Evolutionary conservation across 805 yeast genomes (phyloP), one percentile per base, ranked within the genome.

Genomic region (Starmerella bacillaris): DNA sequence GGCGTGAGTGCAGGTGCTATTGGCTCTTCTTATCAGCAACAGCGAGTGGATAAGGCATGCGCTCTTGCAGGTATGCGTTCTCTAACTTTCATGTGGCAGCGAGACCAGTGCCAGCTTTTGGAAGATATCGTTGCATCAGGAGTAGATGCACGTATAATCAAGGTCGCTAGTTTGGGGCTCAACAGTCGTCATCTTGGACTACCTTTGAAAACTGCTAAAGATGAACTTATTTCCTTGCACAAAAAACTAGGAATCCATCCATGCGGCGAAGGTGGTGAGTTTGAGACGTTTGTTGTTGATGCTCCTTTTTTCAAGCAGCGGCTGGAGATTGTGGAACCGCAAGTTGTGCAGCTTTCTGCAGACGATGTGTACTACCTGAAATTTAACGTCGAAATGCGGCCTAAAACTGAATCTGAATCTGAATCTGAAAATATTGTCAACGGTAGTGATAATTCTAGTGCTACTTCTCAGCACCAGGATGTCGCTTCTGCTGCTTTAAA

Each of bases 201-300:
- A 51, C 59, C 74, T 2, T 59, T 89, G 29, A 67, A 63, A 4
- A 67, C 78, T 41, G 59, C 76, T 43, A 67, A 65, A 37, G 77
- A 80, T 1, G 65, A 59, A 0, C 54, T 89, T 51, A 43, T 48
- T 4, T 37, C 35, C 9, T 58, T 84, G 40, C 76, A 83, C 51
- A 40, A 51, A 7, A 57, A 60, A 54, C 84, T 70, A 56, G 92
- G 84, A 2, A 78, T 84, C 11, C 94, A 86, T 53, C 72, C 89
- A 0, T 89, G 98, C 59, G 99, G 99, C 11, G 99, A 89, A 60
- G 99, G 99, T 22, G 99, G 99, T 1, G 99, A 89, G 55, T 89
- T 82, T 55, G 99, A 89, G 54, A 76, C 94, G 0, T 59, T 86
- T 45, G 96, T 86, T 2, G 60, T 89, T 20, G 94, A 89, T 54